These are phyloP conservation scores for Isoetes taiwanensis DNA, from an alignment of 75 land plant genomes.

Conservation along the genomic window DNA sequence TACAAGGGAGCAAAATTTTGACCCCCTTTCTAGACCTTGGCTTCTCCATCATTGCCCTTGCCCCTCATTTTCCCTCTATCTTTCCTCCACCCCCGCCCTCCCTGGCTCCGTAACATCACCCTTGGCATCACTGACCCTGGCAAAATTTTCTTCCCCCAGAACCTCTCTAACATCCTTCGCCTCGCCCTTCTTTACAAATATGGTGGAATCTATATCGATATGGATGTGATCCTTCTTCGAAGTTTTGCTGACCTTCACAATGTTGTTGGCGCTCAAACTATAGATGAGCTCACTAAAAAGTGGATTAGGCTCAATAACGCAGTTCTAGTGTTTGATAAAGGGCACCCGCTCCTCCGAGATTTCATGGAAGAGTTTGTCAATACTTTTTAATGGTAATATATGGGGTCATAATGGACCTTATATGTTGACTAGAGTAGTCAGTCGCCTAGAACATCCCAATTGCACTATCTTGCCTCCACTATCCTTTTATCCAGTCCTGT, in stretches of 20 bases:
- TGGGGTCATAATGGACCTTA: conserved; percentile 93
- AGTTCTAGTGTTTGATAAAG: conserved; percentile 43
- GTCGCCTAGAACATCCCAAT: conserved; percentile 7
- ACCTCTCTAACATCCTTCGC: conserved; percentile 63
- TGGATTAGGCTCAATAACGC: conserved; percentile 74
- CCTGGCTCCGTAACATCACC: conserved; percentile 32
- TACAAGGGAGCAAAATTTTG: conserved; percentile 26
- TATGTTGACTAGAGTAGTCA: conserved; percentile 54
- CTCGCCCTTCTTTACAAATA: conserved; percentile 46
- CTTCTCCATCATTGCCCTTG: conserved; percentile 22
- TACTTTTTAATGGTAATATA: conserved; percentile 58
- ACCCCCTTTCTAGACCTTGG: conserved; percentile 11
- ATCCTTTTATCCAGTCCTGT: conserved; percentile 76
- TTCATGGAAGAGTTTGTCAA: conserved; percentile 52
- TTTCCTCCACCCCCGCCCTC: conserved; percentile 28
- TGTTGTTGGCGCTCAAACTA: conserved; percentile 47
- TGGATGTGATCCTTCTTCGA: conserved; percentile 38
- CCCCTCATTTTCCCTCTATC: conserved; percentile 38
- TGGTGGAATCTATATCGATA: conserved; percentile 55
- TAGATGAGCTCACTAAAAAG: conserved; percentile 19
- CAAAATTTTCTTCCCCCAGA: conserved; percentile 47
- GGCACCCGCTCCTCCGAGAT: conserved; percentile 36
- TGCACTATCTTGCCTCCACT: conserved; percentile 37
- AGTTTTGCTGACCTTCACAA: conserved; percentile 27
- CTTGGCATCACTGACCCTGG: conserved; percentile 44